Base-by-base conservation (phyloP, 768 basidiomycete genomes). In the Suillus plorans region DNA sequence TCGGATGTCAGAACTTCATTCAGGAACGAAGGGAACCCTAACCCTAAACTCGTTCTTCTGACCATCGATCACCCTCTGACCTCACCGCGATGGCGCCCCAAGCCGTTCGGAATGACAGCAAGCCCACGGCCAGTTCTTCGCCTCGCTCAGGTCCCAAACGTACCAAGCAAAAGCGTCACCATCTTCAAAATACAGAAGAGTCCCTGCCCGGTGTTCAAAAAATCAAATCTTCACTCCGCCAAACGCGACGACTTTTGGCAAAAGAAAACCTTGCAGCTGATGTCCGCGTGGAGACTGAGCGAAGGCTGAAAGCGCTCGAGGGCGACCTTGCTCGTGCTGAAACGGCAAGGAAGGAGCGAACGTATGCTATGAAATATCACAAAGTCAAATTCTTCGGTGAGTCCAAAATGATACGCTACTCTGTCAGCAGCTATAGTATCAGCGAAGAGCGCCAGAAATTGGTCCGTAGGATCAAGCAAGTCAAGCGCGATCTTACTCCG, bases 371-470 rank as follows among this genome's bases (percentile, higher is more conserved):
- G 47, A 85, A 85, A 66, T 99, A 99, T 76, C 95, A 95, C 70
- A 94, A 88, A 80, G 80, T 95, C 70, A 96, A 94, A 75, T 99
- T 99, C 79, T 97, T 99, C 67, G 95, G 95, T 95, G 67, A 68
- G 82, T 74, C 44, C 25, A 14, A 31, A 18, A 36, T 47, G 31
- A 37, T 7, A 55, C 39, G 20, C 34, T 1, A 16, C 18, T 56
- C 25, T 42, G 25, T 59, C 41, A 42, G 58, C 20, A 31, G 41
- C 58, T 59, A 39, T 41, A 31, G 31, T 31, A 59, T 59, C 41
- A 42, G 31, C 59, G 22, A 69, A 97, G 95, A 98, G 75, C 87
- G 94, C 53, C 88, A 94, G 78, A 98, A 97, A 71, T 85, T 96
- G 14, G 73, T 86, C 4, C 86, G 96, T 25, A 91, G 89, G 73